phyloP scores from a whole-genome alignment of 2,329 filamentous ascomycete species.

The Cladosporium austrohemisphaericum region DNA sequence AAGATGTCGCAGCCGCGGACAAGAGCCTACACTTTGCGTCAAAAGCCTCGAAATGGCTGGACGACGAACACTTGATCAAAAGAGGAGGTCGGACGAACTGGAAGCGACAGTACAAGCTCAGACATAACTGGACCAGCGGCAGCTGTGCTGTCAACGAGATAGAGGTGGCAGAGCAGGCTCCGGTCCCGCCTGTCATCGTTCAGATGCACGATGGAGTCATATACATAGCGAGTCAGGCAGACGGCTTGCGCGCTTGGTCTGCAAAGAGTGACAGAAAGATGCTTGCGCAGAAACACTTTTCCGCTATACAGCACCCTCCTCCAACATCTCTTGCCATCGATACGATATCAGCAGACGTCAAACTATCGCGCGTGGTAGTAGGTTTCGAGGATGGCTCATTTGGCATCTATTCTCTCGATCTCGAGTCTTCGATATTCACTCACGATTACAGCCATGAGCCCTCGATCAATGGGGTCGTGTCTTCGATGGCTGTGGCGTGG shows the following conservation, averaged over 20 bases:
- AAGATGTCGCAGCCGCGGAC: slow-evolving; percentile 34
- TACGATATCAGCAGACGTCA: slow-evolving; percentile 29
- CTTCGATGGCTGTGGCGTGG: slow-evolving; percentile 66
- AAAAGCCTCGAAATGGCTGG: slow-evolving; percentile 57
- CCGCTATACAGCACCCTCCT: slow-evolving; percentile 16
- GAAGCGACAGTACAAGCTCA: slow-evolving; percentile 83
- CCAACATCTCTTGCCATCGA: slow-evolving; percentile 67
- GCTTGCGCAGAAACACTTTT: slow-evolving; percentile 48
- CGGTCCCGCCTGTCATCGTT: slow-evolving; percentile 63
- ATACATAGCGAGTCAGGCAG: slow-evolving; percentile 66
- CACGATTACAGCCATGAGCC: slow-evolving; percentile 57
- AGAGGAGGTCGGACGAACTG: slow-evolving; percentile 61
- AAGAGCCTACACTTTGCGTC: slow-evolving; percentile 50
- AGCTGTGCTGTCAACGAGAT: slow-evolving; percentile 78
- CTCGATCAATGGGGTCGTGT: slow-evolving; percentile 61
- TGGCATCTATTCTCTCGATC: slow-evolving; percentile 62
- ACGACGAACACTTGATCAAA: slow-evolving; percentile 55
- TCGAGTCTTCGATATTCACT: slow-evolving; percentile 42
- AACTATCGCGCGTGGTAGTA: slow-evolving; percentile 50
- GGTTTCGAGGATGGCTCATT: slow-evolving; percentile 72
- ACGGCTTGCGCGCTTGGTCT: slow-evolving; percentile 76
- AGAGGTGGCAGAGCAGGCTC: slow-evolving; percentile 52
- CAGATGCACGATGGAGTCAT: slow-evolving; percentile 74
- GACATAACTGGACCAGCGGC: slow-evolving; percentile 87
- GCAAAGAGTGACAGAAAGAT: slow-evolving; percentile 57